Evolutionary conservation across 495 filamentous ascomycete genomes (phyloP).

Genomic region (Daldinia bambusicola): DNA sequence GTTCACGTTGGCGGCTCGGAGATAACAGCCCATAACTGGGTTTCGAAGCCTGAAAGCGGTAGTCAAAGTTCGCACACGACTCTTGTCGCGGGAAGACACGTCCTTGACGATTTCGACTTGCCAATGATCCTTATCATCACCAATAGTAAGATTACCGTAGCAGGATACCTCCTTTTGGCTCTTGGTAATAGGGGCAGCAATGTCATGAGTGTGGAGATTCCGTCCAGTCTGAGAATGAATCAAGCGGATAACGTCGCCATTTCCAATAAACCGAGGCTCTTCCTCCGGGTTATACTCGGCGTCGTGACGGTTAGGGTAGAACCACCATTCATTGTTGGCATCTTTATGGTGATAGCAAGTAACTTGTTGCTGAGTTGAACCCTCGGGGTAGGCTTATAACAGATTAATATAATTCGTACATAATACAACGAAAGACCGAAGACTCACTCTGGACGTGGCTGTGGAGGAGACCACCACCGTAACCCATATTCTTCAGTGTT

Average conservation of each 20-base stretch:
- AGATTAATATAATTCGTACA: conserved; percentile 20
- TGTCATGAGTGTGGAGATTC: conserved; percentile 92
- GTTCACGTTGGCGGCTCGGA: conserved; percentile 95
- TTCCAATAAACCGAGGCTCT: conserved; percentile 75
- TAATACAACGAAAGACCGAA: background rate
- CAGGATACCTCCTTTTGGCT: conserved; percentile 90
- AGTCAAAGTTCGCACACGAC: conserved; percentile 89
- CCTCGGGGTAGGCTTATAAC: conserved; percentile 82
- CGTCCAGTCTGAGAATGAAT: conserved; percentile 96
- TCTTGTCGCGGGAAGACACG: conserved; percentile 84
- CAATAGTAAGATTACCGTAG: conserved; percentile 96
- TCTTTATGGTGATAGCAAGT: conserved; percentile 99
- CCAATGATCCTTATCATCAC: conserved; percentile 99
- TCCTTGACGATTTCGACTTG: conserved; percentile 90
- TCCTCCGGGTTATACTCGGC: conserved; percentile 76
- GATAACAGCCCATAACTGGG: conserved; percentile 85
- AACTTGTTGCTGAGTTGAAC: conserved; percentile 92
- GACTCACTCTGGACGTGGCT: conserved; percentile 81
- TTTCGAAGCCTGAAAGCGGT: conserved; percentile 92
- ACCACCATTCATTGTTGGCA: conserved; percentile 99
- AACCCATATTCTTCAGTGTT: conserved; percentile 99
- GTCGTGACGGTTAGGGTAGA: conserved; percentile 87
- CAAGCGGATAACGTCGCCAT: conserved; percentile 83
- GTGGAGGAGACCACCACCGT: conserved; percentile 96
- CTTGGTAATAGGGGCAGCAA: conserved; percentile 90